Percentiles rank a stretch among this genome's conserved stretches.
These are phyloP conservation scores for Cynanchum wilfordii DNA, from an alignment of 257 asterid species.

Conservation along the genomic window DNA sequence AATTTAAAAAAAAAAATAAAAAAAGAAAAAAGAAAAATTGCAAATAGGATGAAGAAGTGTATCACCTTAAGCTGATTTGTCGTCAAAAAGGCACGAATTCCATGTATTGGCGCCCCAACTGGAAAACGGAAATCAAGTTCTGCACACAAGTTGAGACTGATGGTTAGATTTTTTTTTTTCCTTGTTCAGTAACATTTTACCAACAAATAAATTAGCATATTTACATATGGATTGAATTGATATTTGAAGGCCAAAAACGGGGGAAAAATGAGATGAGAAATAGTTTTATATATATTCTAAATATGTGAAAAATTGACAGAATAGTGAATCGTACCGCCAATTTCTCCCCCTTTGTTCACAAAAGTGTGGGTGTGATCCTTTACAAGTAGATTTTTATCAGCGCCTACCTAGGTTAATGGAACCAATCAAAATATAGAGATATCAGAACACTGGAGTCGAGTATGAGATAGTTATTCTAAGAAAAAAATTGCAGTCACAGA, in stretches of 20 bases:
- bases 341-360: constrained; percentile 89
- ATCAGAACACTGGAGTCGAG: background rate
- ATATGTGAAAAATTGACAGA: background rate
- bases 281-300: background rate
- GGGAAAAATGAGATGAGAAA: background rate
- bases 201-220: background rate
- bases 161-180: constrained; percentile 12
- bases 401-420: constrained; percentile 64
- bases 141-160: constrained; percentile 41
- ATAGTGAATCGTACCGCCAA: constrained; percentile 65
- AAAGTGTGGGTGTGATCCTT: constrained; percentile 97
- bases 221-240: constrained; percentile 13
- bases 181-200: constrained; percentile 4
- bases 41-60: background rate
- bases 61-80: constrained; percentile 96
- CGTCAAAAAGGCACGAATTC: constrained; percentile 75
- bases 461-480: background rate
- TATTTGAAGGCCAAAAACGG: background rate
- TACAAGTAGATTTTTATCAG: constrained; percentile 80
- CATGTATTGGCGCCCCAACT: constrained; percentile 96
- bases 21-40: background rate
- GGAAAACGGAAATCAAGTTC: constrained; percentile 97
- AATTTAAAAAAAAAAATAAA: background rate
- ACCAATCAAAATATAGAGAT: constrained; percentile 15
- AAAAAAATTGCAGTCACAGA: background rate